Evolutionary conservation across 2,329 filamentous ascomycete genomes (phyloP), one percentile per base, ranked within the genome.

Genomic region (Parafenestella ontariensis): DNA sequence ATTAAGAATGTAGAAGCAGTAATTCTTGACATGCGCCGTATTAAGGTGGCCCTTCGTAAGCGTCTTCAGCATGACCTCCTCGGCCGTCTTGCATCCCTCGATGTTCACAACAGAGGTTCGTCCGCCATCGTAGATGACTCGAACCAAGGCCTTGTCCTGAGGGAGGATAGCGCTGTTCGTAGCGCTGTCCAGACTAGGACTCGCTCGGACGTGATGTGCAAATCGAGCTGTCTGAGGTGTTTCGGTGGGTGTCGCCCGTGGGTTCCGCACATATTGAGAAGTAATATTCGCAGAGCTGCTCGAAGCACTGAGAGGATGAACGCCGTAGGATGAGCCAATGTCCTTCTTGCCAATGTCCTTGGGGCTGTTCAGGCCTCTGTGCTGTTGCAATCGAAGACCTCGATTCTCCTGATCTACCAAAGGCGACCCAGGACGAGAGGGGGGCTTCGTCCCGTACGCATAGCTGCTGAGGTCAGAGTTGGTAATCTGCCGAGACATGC

Each of bases 91-190:
- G 82, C 93, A 97, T 61, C 91, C 90, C 61, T 92, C 89, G 63
- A 98, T 92, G 75, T 95, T 95, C 70, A 99, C 88, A 21, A 97
- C 93, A 71, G 96, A 96, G 43, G 92, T 96, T 58, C 92, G 88
- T 46, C 93, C 95, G 58, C 88, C 91, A 44, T 92, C 95, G 63
- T 91, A 96, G 70, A 98, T 96, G 64, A 97, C 92, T 59, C 93
- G 87, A 61, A 98, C 96, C 56, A 96, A 87, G 55, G 93, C 90
- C 74, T 96, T 92, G 76, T 92, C 91, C 61, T 88, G 85, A 52
- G 93, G 93, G 69, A 97, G 80, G 55, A 89, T 89, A 62, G 91
- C 91, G 84, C 94, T 95, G 58, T 78, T 78, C 1, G 77, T 76
- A 60, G 94, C 87, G 64, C 91, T 89, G 76, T 97, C 93, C 70